Evolutionary conservation across 768 basidiomycete genomes (phyloP).

Genomic region (Pulveroboletus ravenelii): DNA sequence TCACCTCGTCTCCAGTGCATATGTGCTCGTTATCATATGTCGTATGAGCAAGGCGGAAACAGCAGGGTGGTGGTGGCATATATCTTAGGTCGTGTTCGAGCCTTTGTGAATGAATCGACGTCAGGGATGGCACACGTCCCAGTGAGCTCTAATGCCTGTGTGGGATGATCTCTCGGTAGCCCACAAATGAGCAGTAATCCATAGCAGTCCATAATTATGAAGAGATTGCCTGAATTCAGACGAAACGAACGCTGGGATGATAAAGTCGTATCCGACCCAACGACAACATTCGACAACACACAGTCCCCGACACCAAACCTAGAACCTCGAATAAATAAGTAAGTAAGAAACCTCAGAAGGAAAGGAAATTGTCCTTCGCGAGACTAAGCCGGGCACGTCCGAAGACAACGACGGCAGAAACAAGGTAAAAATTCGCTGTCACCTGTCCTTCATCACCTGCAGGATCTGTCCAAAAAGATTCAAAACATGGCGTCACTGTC

Average conservation of each 20-base stretch:
- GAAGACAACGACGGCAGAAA: neutral
- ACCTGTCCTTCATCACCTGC: neutral
- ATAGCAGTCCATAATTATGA: neutral
- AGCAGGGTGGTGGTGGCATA: too few species aligned
- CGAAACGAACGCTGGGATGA: neutral
- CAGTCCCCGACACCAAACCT: too few species aligned
- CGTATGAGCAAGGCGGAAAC: too few species aligned
- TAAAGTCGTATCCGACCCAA: neutral
- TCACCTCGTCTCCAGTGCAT: too few species aligned
- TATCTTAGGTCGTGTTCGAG: too few species aligned
- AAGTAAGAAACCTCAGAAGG: neutral
- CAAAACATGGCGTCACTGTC: constrained; percentile 4
- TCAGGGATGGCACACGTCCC: too few species aligned
- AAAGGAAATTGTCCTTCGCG: neutral
- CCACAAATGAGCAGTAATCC: neutral
- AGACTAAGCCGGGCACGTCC: neutral
- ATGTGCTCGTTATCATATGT: too few species aligned
- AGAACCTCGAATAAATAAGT: too few species aligned
- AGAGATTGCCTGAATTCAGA: neutral
- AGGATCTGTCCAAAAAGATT: neutral
- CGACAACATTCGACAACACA: neutral
- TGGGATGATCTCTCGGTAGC: neutral
- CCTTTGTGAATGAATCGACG: too few species aligned
- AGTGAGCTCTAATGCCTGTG: neutral
- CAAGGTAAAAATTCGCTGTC: too few species aligned